These are phyloP conservation scores for Cystobasidium tubakii DNA, from an alignment of 768 basidiomycete species.

Conservation along the genomic window DNA sequence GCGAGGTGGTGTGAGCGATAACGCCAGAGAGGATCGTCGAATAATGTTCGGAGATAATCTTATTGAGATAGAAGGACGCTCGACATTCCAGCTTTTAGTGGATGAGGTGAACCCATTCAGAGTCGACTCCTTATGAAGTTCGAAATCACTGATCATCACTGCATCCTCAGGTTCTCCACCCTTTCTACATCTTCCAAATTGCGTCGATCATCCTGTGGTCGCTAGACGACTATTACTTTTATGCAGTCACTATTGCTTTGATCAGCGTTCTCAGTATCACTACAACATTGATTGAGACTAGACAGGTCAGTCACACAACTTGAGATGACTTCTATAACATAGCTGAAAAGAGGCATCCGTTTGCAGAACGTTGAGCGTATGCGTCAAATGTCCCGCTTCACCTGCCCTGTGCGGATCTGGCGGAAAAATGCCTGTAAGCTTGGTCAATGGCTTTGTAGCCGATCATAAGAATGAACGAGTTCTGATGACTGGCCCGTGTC, in stretches of 20 bases:
- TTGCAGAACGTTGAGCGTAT: conserved; percentile 78
- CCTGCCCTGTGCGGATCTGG: conserved; percentile 67
- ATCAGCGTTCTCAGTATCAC: conserved; percentile 78
- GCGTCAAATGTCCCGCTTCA: conserved; percentile 90
- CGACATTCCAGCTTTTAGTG: conserved; percentile 66
- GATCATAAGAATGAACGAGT: no score
- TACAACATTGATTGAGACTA: conserved; percentile 85
- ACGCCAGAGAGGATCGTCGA: conserved; percentile 60
- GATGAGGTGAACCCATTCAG: conserved; percentile 64
- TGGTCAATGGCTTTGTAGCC: no score
- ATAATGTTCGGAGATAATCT: conserved; percentile 75
- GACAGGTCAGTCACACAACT: conserved; percentile 59
- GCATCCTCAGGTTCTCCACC: conserved; percentile 66
- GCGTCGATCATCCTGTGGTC: conserved; percentile 92
- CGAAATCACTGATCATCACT: background rate
- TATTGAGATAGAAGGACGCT: conserved; percentile 85
- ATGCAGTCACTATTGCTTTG: conserved; percentile 71
- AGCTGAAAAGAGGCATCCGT: background rate
- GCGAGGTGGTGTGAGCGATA: conserved; percentile 60
- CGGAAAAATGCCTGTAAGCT: conserved; percentile 61
- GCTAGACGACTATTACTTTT: conserved; percentile 74
- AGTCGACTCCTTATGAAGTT: background rate
- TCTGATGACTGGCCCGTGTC: conserved; percentile 53
- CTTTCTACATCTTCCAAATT: conserved; percentile 97
- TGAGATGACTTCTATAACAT: no score